These are phyloP conservation scores for Rosa multiflora DNA, from an alignment of 306 rosid genomes.

Conservation along the genomic window DNA sequence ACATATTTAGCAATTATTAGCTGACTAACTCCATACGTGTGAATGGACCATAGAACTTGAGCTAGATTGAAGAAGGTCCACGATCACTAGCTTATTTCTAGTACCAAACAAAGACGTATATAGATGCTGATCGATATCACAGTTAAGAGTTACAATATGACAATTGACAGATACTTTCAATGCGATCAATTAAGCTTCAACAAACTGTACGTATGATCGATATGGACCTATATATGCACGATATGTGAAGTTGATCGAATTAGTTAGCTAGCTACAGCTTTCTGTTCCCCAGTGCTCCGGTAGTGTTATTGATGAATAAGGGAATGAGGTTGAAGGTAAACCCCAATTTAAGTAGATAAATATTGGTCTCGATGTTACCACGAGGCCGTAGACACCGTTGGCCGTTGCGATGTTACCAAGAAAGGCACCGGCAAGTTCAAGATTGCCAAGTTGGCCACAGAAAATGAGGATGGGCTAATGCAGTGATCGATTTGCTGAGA, in stretches of 20 bases:
- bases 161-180: neutral
- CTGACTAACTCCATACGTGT: too few species aligned
- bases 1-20: too few species aligned
- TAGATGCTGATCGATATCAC: neutral
- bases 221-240: neutral
- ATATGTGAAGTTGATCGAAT: too few species aligned
- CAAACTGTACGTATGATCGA: neutral
- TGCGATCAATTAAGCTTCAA: neutral
- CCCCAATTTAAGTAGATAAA: neutral
- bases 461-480: neutral
- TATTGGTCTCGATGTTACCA: neutral
- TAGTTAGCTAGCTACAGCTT: too few species aligned
- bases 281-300: too few species aligned
- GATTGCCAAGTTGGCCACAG: neutral
- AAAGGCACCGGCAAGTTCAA: neutral
- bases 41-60: too few species aligned
- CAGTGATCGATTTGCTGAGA: neutral
- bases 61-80: too few species aligned
- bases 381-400: neutral
- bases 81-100: neutral
- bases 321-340: too few species aligned
- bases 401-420: neutral
- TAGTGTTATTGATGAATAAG: too few species aligned
- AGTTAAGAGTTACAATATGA: neutral
- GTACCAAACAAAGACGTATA: neutral